phyloP scores from a whole-genome alignment of 768 basidiomycete genomes.

The Trametes meyenii region DNA sequence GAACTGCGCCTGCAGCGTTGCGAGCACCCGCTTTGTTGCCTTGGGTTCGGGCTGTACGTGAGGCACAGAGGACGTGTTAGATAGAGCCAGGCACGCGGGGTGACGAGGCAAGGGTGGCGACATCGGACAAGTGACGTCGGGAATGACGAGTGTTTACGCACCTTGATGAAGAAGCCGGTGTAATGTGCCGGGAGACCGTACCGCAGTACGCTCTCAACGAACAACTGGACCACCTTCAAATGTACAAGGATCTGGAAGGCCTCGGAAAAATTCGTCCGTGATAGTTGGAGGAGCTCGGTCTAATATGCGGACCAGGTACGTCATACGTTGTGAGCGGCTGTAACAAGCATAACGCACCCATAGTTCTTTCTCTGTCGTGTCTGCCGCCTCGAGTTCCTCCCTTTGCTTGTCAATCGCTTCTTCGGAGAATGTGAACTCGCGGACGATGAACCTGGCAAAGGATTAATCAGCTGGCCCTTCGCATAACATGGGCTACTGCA shows the following conservation, averaged over 20 bases:
- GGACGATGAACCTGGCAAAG: constrained; percentile 74
- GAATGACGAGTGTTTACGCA: constrained; percentile 33
- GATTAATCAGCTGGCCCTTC: too few species aligned
- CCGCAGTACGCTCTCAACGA: constrained; percentile 92
- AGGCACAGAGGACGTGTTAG: background rate
- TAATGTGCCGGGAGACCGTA: constrained; percentile 96
- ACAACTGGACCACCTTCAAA: constrained; percentile 87
- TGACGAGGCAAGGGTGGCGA: too few species aligned
- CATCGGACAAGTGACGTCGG: background rate
- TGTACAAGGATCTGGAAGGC: constrained; percentile 93
- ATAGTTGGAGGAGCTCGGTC: constrained; percentile 89
- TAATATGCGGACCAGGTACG: constrained; percentile 35
- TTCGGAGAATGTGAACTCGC: constrained; percentile 93
- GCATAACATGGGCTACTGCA: constrained; percentile 40
- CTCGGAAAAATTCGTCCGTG: constrained; percentile 96
- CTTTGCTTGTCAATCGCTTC: constrained; percentile 78
- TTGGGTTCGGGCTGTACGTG: constrained; percentile 79
- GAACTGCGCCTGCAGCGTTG: constrained; percentile 75
- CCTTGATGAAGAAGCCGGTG: constrained; percentile 79
- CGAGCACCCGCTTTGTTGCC: constrained; percentile 75
- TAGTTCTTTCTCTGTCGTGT: constrained; percentile 90
- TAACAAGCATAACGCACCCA: constrained; percentile 68
- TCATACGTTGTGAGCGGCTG: background rate
- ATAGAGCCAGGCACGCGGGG: too few species aligned
- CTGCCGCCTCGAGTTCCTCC: constrained; percentile 78